Base-by-base conservation (phyloP, 2,329 filamentous ascomycete genomes). In the Sarocladiaceae sp. region DNA sequence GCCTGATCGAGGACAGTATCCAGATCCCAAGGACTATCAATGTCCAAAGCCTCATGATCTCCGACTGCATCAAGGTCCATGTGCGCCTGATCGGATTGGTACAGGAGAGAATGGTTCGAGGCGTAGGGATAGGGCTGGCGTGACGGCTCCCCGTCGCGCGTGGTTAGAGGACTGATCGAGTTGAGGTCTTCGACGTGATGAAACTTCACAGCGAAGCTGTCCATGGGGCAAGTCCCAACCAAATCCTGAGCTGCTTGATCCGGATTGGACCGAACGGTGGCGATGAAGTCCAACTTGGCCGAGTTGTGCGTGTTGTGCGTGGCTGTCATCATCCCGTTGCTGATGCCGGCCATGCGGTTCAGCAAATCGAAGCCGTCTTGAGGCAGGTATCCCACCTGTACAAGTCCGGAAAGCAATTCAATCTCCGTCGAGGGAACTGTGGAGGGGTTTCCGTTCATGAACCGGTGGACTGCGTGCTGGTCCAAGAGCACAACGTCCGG, bases 291-390 rank as follows among this genome's bases (percentile, higher is more conserved):
- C 6, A 47, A 15, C 45, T 56, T 59, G 15, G 51, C 45, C 2
- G 46, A 47, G 33, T 44, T 15, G 6, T 42, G 34, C 21, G 42
- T 43, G 1, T 37, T 21, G 6, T 27, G 24, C 13, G 48, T 37
- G 7, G 54, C 53, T 1, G 55, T 52, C 53, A 61, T 60, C 32
- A 61, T 54, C 24, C 52, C 49, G 35, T 48, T 58, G 23, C 44
- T 51, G 45, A 47, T 57, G 13, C 44, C 43, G 10, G 33, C 47
- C 46, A 62, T 48, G 7, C 46, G 47, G 16, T 53, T 49, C 26
- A 59, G 34, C 23, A 62, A 53, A 3, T 33, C 35, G 3, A 35
- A 12, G 3, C 53, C 53, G 15, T 55, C 45, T 13, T 54, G 48
- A 6, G 53, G 47, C n/a, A 57, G 48, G 41, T 58, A 60, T 2